Evolutionary conservation across 1,284 basidiomycete genomes (phyloP), one percentile per base, ranked within the genome.

Genomic region (Pisolithus thermaeus): DNA sequence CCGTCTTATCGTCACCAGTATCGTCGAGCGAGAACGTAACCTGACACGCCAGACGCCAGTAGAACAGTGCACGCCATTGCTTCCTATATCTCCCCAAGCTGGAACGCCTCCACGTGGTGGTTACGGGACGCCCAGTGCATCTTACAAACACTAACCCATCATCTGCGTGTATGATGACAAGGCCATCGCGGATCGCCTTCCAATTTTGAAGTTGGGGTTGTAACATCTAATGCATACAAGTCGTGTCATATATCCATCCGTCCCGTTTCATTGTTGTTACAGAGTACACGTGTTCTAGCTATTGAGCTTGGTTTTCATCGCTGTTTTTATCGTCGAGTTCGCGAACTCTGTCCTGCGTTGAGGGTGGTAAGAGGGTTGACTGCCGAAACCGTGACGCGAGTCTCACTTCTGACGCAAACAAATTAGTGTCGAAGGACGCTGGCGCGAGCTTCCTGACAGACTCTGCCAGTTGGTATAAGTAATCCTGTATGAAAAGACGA

Each of bases 341-440:
- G 18, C 43, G 20, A 30, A 30, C 12, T 37, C 22, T 22, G 8
- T 30, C 30, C 46, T 52, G 25, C 25, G 6, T 27, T 27, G 25
- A 5, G 25, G 6, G 25, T 54, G 25, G 25, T 27, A 27, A 27
- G 28, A 37, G 20, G 25, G 22, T n/a, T 9, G n/a, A n/a, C 12
- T 5, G 27, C 28, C 27, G 22, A 27, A 11, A 16, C 6, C 42
- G 4, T 5, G 4, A 30, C 30, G 46, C 20, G 40, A 16, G 22
- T 18, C 63, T 11, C 49, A 78, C 79, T 76, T 94, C 92, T 2
- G 25, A 57, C 69, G 49, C 63, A 87, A 18, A 37, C 14, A 23
- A 18, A 71, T 95, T 84, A 3, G 82, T 81, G 60, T 94, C 92
- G 43, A 79, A 71, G 5, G 87, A 89, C 45, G 84, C 76, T 0